phyloP scores from a whole-genome alignment of 2,329 filamentous ascomycete genomes.

The Ophiostoma montium region DNA sequence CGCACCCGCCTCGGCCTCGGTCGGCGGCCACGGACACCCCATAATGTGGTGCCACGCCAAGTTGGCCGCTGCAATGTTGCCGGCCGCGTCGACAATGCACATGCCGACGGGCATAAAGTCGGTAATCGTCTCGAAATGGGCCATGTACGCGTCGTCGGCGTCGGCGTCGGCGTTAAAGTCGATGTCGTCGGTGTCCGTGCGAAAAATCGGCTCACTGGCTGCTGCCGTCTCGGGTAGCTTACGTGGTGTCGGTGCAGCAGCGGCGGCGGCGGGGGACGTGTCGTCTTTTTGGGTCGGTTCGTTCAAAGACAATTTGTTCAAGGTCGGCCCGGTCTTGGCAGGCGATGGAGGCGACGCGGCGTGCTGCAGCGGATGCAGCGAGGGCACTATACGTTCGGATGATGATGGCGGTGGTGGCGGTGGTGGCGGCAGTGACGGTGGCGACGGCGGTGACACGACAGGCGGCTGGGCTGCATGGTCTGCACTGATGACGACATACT shows the following conservation, averaged over 20 bases:
- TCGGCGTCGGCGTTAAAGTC: neutral
- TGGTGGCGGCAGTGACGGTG: neutral
- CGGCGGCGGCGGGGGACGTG: neutral
- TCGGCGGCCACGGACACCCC: conserved; percentile 21
- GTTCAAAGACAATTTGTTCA: too few relatives aligned
- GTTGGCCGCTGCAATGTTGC: conserved; percentile 57
- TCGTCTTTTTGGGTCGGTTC: too few relatives aligned
- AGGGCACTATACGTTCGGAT: neutral
- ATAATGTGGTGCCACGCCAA: conserved; percentile 47
- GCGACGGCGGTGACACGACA: neutral
- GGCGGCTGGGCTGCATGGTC: conserved; percentile 1
- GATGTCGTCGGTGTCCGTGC: neutral
- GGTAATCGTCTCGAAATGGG: conserved; percentile 54
- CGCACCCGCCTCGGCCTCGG: conserved; percentile 3
- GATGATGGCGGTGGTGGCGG: neutral
- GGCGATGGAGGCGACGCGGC: neutral
- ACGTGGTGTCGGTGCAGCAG: neutral
- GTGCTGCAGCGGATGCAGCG: neutral
- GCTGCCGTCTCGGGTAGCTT: neutral
- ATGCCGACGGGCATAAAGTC: conserved; percentile 63
- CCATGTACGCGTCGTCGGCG: conserved; percentile 23
- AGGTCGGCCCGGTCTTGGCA: neutral
- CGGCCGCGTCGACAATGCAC: conserved; percentile 52
- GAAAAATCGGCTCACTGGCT: neutral
- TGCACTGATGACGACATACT: conserved; percentile 11